These are phyloP conservation scores for Hanseniaspora occidentalis DNA, from an alignment of 805 yeast genomes.

Conservation along the genomic window DNA sequence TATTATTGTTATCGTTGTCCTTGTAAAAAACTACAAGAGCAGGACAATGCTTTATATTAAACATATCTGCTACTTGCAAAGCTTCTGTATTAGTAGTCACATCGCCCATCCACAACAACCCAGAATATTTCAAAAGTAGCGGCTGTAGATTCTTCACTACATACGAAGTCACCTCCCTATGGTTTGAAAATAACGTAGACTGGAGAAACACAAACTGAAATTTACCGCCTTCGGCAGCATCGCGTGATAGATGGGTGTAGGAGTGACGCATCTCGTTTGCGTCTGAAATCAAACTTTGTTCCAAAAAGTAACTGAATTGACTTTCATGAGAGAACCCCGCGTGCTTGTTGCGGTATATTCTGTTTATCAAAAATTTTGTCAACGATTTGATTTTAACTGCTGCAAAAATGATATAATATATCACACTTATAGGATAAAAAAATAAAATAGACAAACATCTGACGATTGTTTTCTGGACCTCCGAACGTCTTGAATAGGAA, in stretches of 20 bases:
- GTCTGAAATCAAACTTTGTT: neutral
- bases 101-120: neutral
- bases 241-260: neutral
- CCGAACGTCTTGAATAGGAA: too few relatives aligned
- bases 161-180: neutral
- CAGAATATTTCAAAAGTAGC: neutral
- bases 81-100: neutral
- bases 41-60: conserved; percentile 1
- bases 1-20: neutral
- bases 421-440: neutral
- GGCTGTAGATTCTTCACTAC: neutral
- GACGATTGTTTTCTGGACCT: neutral
- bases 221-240: neutral
- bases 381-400: neutral
- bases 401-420: neutral
- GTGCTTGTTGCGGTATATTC: neutral
- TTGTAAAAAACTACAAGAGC: neutral
- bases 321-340: neutral
- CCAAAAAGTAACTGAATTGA: neutral
- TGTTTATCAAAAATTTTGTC: neutral
- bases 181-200: neutral
- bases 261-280: neutral
- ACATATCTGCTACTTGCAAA: conserved; percentile 2
- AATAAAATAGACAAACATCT: neutral
- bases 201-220: conserved; percentile 1